These are phyloP conservation scores for Eucalyptus viminalis DNA, from an alignment of 345 rosid genomes.

Conservation along the genomic window DNA sequence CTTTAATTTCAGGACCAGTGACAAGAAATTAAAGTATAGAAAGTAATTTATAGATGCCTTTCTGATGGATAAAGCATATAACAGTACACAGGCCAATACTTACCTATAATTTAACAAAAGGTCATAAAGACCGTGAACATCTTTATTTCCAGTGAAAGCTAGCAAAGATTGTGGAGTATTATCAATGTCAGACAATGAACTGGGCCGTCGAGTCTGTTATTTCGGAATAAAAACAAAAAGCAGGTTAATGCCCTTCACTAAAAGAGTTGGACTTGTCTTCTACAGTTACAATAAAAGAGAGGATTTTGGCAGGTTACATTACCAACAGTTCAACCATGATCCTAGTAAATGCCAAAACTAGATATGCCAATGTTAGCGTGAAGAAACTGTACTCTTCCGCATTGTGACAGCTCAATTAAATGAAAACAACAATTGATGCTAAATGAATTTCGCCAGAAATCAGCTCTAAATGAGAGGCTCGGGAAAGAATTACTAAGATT, in stretches of 20 bases:
- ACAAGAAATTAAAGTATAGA: background rate
- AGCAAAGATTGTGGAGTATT: constrained; percentile 79
- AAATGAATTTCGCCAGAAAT: background rate
- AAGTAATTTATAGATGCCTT: background rate
- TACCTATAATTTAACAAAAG: constrained; percentile 86
- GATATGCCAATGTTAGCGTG: background rate
- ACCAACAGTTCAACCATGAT: background rate
- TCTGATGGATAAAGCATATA: background rate
- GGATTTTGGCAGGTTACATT: background rate
- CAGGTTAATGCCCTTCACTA: background rate
- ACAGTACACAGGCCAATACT: background rate
- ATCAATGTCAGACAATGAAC: constrained; percentile 56
- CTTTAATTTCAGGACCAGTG: background rate
- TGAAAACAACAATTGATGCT: background rate
- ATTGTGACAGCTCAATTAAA: background rate
- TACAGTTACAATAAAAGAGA: background rate
- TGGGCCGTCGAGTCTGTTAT: constrained; percentile 47
- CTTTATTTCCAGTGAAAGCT: constrained; percentile 50
- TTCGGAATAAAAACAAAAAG: background rate
- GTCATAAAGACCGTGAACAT: constrained; percentile 72
- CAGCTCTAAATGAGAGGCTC: background rate
- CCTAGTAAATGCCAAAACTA: background rate
- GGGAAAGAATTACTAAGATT: background rate
- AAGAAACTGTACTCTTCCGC: background rate
- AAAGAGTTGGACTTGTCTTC: background rate